phyloP scores from a whole-genome alignment of 164 flowering plant genomes.

The Magnolia officinalis region DNA sequence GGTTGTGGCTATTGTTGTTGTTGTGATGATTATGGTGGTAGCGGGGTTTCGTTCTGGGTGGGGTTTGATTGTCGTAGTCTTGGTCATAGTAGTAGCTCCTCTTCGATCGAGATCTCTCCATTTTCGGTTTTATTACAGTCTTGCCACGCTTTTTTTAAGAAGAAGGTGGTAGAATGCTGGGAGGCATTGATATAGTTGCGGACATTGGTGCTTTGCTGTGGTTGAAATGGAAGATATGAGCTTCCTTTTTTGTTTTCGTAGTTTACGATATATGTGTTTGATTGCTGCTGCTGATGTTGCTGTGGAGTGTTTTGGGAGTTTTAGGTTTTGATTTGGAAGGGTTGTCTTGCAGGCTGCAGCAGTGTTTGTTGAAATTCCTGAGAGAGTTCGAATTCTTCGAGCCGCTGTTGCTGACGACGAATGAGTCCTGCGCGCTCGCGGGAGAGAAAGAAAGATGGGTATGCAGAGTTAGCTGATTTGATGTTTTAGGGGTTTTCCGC shows the following conservation, averaged over 20 bases:
- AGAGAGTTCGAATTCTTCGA: slow-evolving; percentile 1
- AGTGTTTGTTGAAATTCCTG: not conserved
- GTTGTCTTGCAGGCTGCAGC: not conserved
- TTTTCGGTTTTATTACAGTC: slow-evolving; percentile 11
- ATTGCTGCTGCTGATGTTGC: not conserved
- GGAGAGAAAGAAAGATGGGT: not conserved
- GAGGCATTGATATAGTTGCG: not conserved
- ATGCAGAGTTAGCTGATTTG: not conserved
- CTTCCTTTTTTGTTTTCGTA: not conserved
- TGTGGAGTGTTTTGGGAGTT: not conserved
- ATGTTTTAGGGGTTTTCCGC: not conserved
- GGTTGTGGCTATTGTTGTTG: slow-evolving; percentile 27
- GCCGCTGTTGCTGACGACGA: not conserved
- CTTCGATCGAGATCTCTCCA: slow-evolving; percentile 95
- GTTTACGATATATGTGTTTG: not conserved
- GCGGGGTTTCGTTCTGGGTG: slow-evolving; percentile 51
- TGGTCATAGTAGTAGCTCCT: slow-evolving; percentile 78
- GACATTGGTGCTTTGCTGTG: not conserved
- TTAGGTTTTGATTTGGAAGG: not conserved
- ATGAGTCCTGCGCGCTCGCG: not conserved
- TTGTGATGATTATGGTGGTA: slow-evolving; percentile 29
- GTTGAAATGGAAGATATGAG: not conserved
- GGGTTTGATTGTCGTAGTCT: slow-evolving; percentile 57
- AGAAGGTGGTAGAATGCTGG: not conserved
- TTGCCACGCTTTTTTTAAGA: not conserved